Evolutionary conservation across 805 yeast genomes (phyloP), one percentile per base, ranked within the genome.

Genomic region (Yamadazyma scolyti): DNA sequence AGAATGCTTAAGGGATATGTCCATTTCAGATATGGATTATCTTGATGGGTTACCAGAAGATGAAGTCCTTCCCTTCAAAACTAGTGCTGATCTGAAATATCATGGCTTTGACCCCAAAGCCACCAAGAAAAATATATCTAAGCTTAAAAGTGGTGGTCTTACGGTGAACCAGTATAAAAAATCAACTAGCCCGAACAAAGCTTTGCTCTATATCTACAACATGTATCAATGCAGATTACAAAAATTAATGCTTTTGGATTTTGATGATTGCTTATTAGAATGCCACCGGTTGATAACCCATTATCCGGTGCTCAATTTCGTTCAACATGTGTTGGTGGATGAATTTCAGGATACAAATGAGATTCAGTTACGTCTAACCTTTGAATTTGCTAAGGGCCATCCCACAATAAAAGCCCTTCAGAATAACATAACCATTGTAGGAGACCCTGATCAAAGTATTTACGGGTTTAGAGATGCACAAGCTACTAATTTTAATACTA

Each of bases 401-500:
- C 62, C 71, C 23, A 46, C 54, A 3, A 52, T 57, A 12, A 17
- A 39, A 5, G 17, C 25, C 5, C 24, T 49, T 12, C 66, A 64
- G 21, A 52, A 76, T 38, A 79, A 79, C 36, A 71, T 90, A 6
- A 85, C 97, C 0, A 79, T 88, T 1, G 97, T 90, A 2, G 98
- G 98, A 1, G 98, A 90, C 50, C 96, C 96, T 0, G 96, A 93
- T 54, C 98, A 90, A 56, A 81, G 95, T 48, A 90, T 90, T 14
- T 90, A 93, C 53, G 87, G 82, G 0, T 90, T 90, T 45, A 65
- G 97, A 38, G 78, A 81, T 46, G 97, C 97, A 0, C 77, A 77
- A 20, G 66, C 81, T 1, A 59, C 65, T 11, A 88, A 84, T 46
- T 85, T 89, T 45, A 58, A 58, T 23, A 61, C 61, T 9, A 76